Percentiles rank a stretch among this genome's conserved stretches.
phyloP scores from a whole-genome alignment of 2,329 filamentous ascomycete species.

The Colletotrichum cuscutae region DNA sequence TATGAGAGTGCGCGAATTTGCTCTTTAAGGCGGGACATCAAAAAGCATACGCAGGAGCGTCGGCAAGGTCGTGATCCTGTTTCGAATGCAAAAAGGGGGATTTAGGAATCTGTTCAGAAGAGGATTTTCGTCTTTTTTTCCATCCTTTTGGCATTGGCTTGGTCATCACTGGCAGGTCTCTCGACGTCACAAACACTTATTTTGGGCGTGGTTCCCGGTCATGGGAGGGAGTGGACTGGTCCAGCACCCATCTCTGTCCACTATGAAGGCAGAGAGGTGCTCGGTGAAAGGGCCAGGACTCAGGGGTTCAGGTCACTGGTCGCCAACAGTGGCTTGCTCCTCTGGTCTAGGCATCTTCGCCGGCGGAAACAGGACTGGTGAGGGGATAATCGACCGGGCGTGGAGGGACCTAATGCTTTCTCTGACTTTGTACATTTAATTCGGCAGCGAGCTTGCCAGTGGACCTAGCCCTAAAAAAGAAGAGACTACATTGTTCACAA shows the following conservation, averaged over 20 bases:
- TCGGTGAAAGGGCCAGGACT: background rate
- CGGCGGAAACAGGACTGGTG: background rate
- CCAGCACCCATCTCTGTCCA: background rate
- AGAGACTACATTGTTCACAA: conserved; percentile 26
- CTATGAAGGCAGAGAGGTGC: background rate
- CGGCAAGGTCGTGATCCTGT: conserved; percentile 29
- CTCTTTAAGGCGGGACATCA: conserved; percentile 25
- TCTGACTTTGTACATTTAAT: conserved; percentile 35
- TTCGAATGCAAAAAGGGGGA: conserved; percentile 26
- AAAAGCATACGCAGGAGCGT: conserved; percentile 31
- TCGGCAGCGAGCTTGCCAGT: conserved; percentile 16
- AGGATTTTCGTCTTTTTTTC: conserved; percentile 24
- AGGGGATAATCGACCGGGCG: background rate
- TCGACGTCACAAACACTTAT: background rate
- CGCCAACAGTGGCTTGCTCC: conserved; percentile 28
- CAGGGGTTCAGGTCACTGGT: conserved; percentile 10
- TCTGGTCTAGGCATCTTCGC: background rate
- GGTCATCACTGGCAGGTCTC: conserved; percentile 11
- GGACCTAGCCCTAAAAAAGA: conserved; percentile 9
- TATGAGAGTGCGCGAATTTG: conserved; percentile 2
- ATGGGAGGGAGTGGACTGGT: conserved; percentile 1
- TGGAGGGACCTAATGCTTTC: conserved; percentile 13
- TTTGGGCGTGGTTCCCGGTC: background rate
- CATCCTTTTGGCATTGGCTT: conserved; percentile 20
- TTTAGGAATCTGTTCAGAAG: conserved; percentile 31